Evolutionary conservation across 306 rosid genomes (phyloP), one percentile per base, ranked within the genome.

Genomic region (Mucuna pruriens): DNA sequence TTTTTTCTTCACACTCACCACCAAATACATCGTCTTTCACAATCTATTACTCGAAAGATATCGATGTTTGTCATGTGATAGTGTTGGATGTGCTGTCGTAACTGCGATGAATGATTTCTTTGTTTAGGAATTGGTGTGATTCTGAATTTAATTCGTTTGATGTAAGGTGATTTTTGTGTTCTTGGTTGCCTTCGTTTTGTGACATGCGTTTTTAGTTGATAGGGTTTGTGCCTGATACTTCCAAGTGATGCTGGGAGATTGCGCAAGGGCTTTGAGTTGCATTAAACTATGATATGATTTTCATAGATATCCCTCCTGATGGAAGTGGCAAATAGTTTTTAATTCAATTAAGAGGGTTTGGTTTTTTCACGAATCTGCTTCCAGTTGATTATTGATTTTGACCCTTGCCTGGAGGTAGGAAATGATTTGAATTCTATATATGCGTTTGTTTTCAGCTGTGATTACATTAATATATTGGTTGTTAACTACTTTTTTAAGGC

Each of bases 221-320:
- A 33, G 26, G 20, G 6, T 31, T 69, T 58, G n/a, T 22, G 25
- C 25, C 5, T 39, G 12, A 70, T 70, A 54, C 72, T 85, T 66
- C 85, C 88, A 44, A 71, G 46, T 85, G 83, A 81, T 85, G 85
- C 29, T 80, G 85, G 88, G 83, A 85, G 0, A 76, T 76, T 85
- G 88, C 74, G 77, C 87, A 78, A 51, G 80, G 87, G 84, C 76
- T 78, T 79, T 84, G 87, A 84, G 72, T 78, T 75, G 26, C 34
- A 38, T 79, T 77, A 17, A 77, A 81, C 79, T 48, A 34, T 76
- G 86, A 83, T 49, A 83, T 46, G 6, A 77, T 70, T 49, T 34
- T 82, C 67, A 11, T 36, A 66, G 74, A 68, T 26, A 76, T 70
- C 82, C 82, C 85, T n/a, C 63, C 73, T 76, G 85, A 82, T 82